Percentiles rank a stretch among this genome's conserved stretches.
Evolutionary conservation across 768 basidiomycete species (phyloP).

Genomic region (Coprinopsis cinerea): DNA sequence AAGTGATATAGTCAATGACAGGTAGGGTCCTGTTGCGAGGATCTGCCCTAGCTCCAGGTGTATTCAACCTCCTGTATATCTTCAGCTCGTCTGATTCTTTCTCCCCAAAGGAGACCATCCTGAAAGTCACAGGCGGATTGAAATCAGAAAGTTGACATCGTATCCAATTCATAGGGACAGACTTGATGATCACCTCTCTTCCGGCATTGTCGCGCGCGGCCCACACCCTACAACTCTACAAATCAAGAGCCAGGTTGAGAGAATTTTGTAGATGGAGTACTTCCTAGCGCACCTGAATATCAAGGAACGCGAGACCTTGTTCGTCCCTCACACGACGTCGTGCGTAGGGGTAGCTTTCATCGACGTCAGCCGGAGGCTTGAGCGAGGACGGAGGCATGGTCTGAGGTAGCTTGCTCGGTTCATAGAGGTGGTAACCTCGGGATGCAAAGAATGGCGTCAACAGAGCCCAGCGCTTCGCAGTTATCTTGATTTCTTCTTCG

Average conservation of each 20-base stretch:
- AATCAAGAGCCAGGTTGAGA: background rate
- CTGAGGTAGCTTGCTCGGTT: background rate
- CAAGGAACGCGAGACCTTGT: background rate
- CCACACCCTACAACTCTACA: background rate
- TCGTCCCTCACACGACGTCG: background rate
- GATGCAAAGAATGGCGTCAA: conserved; percentile 14
- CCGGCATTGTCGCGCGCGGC: background rate
- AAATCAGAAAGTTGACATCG: background rate
- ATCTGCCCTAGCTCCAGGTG: conserved; percentile 9
- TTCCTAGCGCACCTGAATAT: background rate
- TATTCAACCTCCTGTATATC: conserved; percentile 13
- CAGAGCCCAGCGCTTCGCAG: conserved; percentile 16
- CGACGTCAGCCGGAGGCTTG: background rate
- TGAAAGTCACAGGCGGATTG: background rate
- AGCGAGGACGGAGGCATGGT: conserved; percentile 8
- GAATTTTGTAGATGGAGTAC: background rate
- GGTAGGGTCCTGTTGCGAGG: conserved; percentile 17
- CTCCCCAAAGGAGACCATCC: background rate
- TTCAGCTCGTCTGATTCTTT: conserved; percentile 12
- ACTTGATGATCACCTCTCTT: background rate
- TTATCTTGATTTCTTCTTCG: background rate
- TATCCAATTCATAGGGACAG: background rate
- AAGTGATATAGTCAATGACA: conserved; percentile 13
- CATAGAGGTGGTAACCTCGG: conserved; percentile 11
- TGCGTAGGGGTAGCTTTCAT: background rate